Percentiles rank a stretch among this genome's conserved stretches.
Evolutionary conservation across 2,329 filamentous ascomycete genomes (phyloP).

Genomic region (Penicillium sp.): DNA sequence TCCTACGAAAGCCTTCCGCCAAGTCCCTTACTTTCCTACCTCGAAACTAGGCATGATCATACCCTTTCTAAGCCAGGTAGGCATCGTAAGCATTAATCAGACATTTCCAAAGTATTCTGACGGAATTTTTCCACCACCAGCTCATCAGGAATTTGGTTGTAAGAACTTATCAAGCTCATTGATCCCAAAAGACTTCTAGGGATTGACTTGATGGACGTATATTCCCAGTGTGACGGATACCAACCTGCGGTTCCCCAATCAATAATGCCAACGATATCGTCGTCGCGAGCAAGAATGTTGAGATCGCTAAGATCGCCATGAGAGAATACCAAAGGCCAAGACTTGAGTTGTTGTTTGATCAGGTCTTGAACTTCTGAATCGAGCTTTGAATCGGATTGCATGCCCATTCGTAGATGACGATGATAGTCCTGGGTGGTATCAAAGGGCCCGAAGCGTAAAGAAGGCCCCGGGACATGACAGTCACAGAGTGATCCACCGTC

Average conservation of each 20-base stretch:
- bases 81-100: constrained; percentile 3
- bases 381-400: constrained; percentile 29
- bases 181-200: constrained; percentile 39
- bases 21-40: no score
- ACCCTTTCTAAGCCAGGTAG: no score
- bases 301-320: constrained; percentile 38
- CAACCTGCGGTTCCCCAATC: constrained; percentile 41
- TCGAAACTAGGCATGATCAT: no score
- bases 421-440: constrained; percentile 37
- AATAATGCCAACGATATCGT: constrained; percentile 39
- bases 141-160: constrained; percentile 36
- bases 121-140: constrained; percentile 42
- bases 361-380: constrained; percentile 32
- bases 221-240: constrained; percentile 35
- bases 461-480: constrained; percentile 27
- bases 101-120: constrained; percentile 36
- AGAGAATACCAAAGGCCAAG: constrained; percentile 39
- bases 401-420: constrained; percentile 32
- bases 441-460: constrained; percentile 34
- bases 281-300: constrained; percentile 41
- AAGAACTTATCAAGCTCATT: constrained; percentile 44
- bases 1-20: no score
- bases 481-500: constrained; percentile 35
- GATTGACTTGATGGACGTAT: constrained; percentile 43
- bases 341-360: constrained; percentile 31